Conservation (phyloP, 805 yeast species). For the Wickerhamiella domercqiae region DNA sequence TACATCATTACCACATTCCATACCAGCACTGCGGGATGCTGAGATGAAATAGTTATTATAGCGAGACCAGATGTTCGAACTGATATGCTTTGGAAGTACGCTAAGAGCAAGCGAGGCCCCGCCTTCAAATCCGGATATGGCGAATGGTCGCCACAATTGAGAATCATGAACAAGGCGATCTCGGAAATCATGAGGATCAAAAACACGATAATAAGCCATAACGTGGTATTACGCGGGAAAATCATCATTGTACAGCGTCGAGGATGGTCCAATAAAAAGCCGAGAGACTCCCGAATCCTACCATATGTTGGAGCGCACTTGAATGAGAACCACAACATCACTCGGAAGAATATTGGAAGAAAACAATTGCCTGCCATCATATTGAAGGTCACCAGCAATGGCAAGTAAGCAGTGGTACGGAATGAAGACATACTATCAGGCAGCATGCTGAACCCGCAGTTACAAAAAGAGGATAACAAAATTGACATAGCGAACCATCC, state of each 20-base stretch:
- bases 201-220: constrained; percentile 73
- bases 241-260: constrained; percentile 88
- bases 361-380: constrained; percentile 91
- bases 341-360: constrained; percentile 70
- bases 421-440: constrained; percentile 68
- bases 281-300: constrained; percentile 47
- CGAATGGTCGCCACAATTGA: constrained; percentile 36
- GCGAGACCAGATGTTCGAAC: constrained; percentile 91
- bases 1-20: constrained; percentile 96
- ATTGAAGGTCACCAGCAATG: constrained; percentile 50
- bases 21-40: constrained; percentile 87
- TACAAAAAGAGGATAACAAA: constrained; percentile 64
- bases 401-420: constrained; percentile 44
- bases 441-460: constrained; percentile 69
- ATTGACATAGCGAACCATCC: constrained; percentile 93
- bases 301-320: constrained; percentile 45
- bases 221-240: constrained; percentile 85
- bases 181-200: constrained; percentile 62
- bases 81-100: constrained; percentile 78
- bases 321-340: constrained; percentile 66
- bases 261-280: constrained; percentile 85
- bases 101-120: constrained; percentile 63
- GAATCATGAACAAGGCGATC: constrained; percentile 58
- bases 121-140: constrained; percentile 40
- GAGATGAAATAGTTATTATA: constrained; percentile 47